Evolutionary conservation across 306 rosid species (phyloP).

Genomic region (Prunus mume): DNA sequence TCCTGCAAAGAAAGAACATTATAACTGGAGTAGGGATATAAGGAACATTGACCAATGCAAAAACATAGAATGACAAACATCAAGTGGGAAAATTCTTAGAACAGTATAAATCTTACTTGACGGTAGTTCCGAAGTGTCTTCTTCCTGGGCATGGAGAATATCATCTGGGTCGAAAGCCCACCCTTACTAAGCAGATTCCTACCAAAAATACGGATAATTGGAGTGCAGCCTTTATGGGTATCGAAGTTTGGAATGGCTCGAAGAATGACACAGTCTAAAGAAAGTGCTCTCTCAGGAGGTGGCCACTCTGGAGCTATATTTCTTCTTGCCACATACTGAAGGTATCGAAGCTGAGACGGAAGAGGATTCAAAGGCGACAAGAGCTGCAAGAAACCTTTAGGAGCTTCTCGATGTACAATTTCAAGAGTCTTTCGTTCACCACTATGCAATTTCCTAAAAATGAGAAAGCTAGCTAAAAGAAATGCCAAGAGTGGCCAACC

Average conservation of each 20-base stretch:
- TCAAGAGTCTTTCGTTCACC: constrained; percentile 84
- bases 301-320: constrained; percentile 88
- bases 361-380: constrained; percentile 85
- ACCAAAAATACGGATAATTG: constrained; percentile 82
- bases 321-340: constrained; percentile 91
- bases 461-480: constrained; percentile 67
- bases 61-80: constrained; percentile 9
- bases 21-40: constrained; percentile 23
- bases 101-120: constrained; percentile 45
- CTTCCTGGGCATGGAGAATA: constrained; percentile 86
- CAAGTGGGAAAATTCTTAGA: constrained; percentile 2
- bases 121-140: constrained; percentile 64
- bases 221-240: constrained; percentile 81
- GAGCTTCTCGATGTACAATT: constrained; percentile 91
- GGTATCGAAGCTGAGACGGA: constrained; percentile 94
- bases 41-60: background rate
- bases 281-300: constrained; percentile 85
- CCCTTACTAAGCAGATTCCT: constrained; percentile 75
- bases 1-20: constrained; percentile 54
- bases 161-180: constrained; percentile 86
- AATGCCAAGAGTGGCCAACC: constrained; percentile 96
- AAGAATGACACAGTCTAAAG: constrained; percentile 83
- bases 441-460: constrained; percentile 63
- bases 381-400: constrained; percentile 82
- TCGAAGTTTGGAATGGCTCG: constrained; percentile 86